These are phyloP conservation scores for Pseudonitzschia multiseries DNA, from an alignment of 108 stramenopile genomes.

Conservation along the genomic window DNA sequence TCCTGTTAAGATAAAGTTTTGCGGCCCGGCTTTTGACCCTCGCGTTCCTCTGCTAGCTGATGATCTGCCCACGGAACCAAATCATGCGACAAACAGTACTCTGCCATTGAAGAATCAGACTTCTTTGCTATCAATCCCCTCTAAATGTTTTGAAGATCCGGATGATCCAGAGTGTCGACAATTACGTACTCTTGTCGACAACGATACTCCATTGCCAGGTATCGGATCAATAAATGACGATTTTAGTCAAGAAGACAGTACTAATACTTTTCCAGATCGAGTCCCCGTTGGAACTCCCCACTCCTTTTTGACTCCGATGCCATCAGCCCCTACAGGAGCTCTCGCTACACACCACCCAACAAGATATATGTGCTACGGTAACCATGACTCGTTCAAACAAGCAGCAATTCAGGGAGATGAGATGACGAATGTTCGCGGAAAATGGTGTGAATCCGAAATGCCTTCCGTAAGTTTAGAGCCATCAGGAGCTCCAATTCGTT, in stretches of 20 bases:
- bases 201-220: constrained; percentile 13
- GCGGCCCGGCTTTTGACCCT: constrained; percentile 18
- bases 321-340: constrained; percentile 22
- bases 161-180: constrained; percentile 29
- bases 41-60: background rate
- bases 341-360: constrained; percentile 26
- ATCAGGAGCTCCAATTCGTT: constrained; percentile 17
- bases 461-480: constrained; percentile 39
- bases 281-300: background rate
- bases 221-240: background rate
- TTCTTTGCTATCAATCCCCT: constrained; percentile 17
- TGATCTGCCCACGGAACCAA: constrained; percentile 20
- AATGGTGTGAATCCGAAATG: constrained; percentile 39
- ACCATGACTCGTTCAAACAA: constrained; percentile 13
- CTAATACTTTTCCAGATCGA: background rate
- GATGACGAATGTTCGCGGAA: constrained; percentile 20
- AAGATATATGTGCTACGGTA: constrained; percentile 39
- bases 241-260: background rate
- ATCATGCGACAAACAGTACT: background rate
- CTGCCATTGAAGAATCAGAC: background rate
- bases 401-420: background rate
- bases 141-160: constrained; percentile 34
- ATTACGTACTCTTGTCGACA: background rate
- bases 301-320: background rate
- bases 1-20: constrained; percentile 28